Evolutionary conservation across 2,329 filamentous ascomycete genomes (phyloP).

Genomic region (Talaromyces marneffei): DNA sequence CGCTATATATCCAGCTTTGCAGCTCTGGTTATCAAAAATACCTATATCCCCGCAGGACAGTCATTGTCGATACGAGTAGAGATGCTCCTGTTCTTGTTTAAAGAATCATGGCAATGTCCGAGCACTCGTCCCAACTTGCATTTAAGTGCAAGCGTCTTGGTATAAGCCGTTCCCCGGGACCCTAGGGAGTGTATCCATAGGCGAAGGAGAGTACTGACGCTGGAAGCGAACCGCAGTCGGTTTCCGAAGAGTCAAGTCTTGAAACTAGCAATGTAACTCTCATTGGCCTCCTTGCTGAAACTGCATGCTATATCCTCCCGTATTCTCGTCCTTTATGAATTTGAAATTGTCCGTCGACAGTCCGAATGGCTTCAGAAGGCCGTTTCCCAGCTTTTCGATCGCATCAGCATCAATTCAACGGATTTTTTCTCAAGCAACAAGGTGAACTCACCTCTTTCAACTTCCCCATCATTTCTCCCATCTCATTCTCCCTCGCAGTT

Average conservation of each 20-base stretch:
- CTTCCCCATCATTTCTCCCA: conserved; percentile 97
- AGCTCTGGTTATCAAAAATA: neutral
- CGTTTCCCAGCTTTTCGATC: conserved; percentile 66
- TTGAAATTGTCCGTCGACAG: conserved; percentile 92
- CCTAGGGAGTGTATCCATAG: neutral
- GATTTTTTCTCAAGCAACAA: neutral
- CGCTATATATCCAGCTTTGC: neutral
- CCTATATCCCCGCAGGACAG: neutral
- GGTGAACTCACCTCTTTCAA: conserved; percentile 61
- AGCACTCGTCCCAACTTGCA: neutral
- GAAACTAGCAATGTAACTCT: neutral
- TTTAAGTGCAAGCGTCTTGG: neutral
- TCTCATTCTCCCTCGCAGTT: conserved; percentile 76
- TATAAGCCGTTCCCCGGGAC: neutral
- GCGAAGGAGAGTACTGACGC: too few relatives aligned
- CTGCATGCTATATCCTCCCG: conserved; percentile 90
- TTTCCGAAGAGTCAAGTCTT: neutral
- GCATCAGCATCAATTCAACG: neutral
- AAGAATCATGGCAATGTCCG: neutral
- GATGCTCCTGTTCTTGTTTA: neutral
- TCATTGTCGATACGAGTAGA: neutral
- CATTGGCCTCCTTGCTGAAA: conserved; percentile 46
- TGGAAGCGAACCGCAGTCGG: neutral
- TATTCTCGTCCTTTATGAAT: conserved; percentile 83
- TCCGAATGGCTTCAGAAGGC: conserved; percentile 86